Evolutionary conservation across 202 grass and related monocot genomes (phyloP).

Genomic region (Carex sylvatica): DNA sequence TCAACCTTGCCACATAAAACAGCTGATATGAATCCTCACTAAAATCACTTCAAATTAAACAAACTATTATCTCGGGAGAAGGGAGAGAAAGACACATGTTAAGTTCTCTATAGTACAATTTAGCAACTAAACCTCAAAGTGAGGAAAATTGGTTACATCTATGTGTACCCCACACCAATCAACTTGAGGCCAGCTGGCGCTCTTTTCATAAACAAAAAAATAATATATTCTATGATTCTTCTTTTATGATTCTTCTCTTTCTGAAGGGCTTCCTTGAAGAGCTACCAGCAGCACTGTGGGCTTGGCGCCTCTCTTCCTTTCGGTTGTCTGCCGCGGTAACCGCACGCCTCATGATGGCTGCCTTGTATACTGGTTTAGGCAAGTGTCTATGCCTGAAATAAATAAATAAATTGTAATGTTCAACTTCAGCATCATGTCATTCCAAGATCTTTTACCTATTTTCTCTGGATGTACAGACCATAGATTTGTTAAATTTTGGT

Average conservation of each 20-base stretch:
- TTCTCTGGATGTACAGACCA: not conserved
- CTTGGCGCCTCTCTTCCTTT: constrained; percentile 57
- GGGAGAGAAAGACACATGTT: not conserved
- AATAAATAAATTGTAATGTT: not conserved
- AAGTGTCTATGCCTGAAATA: constrained; percentile 72
- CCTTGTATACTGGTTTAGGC: constrained; percentile 88
- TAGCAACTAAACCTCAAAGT: not conserved
- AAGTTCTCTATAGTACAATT: not conserved
- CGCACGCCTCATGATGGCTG: constrained; percentile 52
- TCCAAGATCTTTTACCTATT: not conserved
- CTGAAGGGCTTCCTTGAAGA: constrained; percentile 66
- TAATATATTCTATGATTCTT: constrained; percentile 50
- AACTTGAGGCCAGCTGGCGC: not conserved
- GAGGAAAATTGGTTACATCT: not conserved
- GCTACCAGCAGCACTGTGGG: constrained; percentile 78
- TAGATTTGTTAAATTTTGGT: not conserved
- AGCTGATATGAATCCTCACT: not conserved
- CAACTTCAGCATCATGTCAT: not conserved
- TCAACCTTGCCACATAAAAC: not conserved
- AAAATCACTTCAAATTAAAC: not conserved
- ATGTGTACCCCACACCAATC: not conserved
- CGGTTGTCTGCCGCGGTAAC: constrained; percentile 72
- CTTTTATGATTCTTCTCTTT: constrained; percentile 85
- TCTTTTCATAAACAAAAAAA: not conserved
- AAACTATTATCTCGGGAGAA: not conserved